Conservation (phyloP, 1,284 basidiomycete species). For the Veloboletus limbatus region DNA sequence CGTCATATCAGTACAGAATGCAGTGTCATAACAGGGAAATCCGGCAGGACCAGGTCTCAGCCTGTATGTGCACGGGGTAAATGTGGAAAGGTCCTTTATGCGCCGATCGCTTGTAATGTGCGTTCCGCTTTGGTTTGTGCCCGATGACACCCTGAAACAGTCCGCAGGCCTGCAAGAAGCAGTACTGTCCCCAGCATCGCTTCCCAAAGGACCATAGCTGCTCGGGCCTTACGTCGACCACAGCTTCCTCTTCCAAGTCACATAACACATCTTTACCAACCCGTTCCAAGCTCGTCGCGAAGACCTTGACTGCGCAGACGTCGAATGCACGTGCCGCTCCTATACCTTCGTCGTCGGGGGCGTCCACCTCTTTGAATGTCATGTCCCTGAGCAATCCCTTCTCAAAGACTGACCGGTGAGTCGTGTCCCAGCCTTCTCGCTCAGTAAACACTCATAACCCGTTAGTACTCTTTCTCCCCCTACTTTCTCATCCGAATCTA, state of each 20-base stretch:
- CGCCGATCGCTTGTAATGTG: conserved; percentile 71
- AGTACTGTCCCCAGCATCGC: conserved; percentile 72
- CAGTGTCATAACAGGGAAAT: conserved; percentile 51
- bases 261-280: conserved; percentile 4
- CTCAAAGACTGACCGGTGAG: conserved; percentile 71
- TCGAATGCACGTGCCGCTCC: conserved; percentile 8
- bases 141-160: conserved; percentile 6
- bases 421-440: conserved; percentile 27
- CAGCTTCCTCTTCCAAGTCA: conserved; percentile 17
- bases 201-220: conserved; percentile 69
- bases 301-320: conserved; percentile 3
- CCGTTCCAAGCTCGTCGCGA: conserved; percentile 9
- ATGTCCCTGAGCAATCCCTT: conserved; percentile 45
- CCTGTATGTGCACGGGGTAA: conserved; percentile 59
- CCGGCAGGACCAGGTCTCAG: conserved; percentile 47
- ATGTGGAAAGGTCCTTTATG: conserved; percentile 70
- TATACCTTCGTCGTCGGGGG: conserved; percentile 13
- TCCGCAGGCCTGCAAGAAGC: conserved; percentile 58
- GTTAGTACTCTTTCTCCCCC: conserved; percentile 42
- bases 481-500: conserved; percentile 15
- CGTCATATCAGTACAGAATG: conserved; percentile 64
- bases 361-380: conserved; percentile 13
- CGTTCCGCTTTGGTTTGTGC: conserved; percentile 26
- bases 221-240: conserved; percentile 25
- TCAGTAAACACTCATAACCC: conserved; percentile 68